Percentiles rank a stretch among this genome's conserved stretches.
These are phyloP conservation scores for Chaetomiaceae sp. DNA, from an alignment of 2,329 filamentous ascomycete genomes.

Conservation along the genomic window DNA sequence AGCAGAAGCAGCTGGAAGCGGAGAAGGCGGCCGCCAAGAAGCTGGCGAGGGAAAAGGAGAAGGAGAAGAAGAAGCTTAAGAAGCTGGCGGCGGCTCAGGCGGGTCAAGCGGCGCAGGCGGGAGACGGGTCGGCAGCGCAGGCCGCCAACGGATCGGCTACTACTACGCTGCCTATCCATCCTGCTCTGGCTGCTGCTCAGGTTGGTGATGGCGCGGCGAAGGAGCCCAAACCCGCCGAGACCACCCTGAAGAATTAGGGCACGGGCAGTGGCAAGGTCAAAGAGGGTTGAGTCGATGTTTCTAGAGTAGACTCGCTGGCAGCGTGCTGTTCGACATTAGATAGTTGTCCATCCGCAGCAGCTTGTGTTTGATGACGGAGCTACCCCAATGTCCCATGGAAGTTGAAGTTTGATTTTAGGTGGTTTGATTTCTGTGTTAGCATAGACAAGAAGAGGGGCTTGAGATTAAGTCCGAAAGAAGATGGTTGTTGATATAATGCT, in stretches of 20 bases:
- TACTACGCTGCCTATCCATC: slow-evolving; percentile 14
- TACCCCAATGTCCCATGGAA: no score
- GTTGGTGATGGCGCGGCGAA: background rate
- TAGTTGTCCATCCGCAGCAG: background rate
- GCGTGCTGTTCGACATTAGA: background rate
- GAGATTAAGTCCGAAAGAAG: no score
- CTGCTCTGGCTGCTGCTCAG: slow-evolving; percentile 2
- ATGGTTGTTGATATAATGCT: no score
- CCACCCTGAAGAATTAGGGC: background rate
- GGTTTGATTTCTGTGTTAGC: no score
- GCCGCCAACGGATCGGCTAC: slow-evolving; percentile 21
- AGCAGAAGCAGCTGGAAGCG: slow-evolving; percentile 59
- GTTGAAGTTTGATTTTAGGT: no score
- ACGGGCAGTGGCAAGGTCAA: background rate
- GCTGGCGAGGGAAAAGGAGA: slow-evolving; percentile 46
- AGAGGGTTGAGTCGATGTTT: slow-evolving; percentile 1
- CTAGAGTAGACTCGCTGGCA: slow-evolving; percentile 12
- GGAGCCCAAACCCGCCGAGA: background rate
- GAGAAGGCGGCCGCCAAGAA: slow-evolving; percentile 50
- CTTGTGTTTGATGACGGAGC: no score
- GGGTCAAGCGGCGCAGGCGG: slow-evolving; percentile 16
- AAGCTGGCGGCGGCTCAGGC: slow-evolving; percentile 37
- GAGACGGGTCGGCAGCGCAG: slow-evolving; percentile 26
- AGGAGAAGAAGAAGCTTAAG: slow-evolving; percentile 41
- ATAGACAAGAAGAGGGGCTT: no score